phyloP scores from a whole-genome alignment of 371 early-diverging fungal genomes.

The Actinomortierella wolfii region DNA sequence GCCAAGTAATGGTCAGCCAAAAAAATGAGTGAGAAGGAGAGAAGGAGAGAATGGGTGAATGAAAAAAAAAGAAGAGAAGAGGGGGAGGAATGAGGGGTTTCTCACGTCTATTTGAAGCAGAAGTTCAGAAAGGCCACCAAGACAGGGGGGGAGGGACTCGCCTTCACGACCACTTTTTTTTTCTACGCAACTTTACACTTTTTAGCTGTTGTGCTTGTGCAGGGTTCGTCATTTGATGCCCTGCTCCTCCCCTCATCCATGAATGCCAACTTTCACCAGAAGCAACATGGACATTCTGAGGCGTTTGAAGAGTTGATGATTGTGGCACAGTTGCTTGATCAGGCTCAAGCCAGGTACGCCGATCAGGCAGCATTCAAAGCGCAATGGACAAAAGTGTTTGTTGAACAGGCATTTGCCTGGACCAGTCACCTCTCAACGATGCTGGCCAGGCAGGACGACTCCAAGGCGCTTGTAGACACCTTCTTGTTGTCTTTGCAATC shows the following conservation, averaged over 20 bases:
- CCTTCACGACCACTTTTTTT: neutral
- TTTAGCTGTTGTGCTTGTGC: neutral
- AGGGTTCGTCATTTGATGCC: neutral
- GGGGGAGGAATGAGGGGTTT: too few species aligned
- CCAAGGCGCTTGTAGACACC: too few species aligned
- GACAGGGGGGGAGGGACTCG: neutral
- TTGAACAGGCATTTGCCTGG: conserved; percentile 29
- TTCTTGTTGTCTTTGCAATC: too few species aligned
- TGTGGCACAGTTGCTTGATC: conserved; percentile 24
- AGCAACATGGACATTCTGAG: neutral
- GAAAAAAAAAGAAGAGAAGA: conserved; percentile 1
- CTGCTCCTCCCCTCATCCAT: conserved; percentile 7
- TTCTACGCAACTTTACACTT: conserved; percentile 2
- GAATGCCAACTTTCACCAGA: conserved; percentile 8
- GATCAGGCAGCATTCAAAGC: conserved; percentile 13
- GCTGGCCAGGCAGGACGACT: conserved; percentile 1
- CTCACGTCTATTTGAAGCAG: too few species aligned
- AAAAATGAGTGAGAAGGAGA: neutral
- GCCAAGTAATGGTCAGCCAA: too few species aligned
- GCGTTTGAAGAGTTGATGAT: conserved; percentile 24
- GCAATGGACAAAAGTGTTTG: conserved; percentile 22
- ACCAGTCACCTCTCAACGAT: conserved; percentile 21
- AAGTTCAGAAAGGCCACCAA: too few species aligned
- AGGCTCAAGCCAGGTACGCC: conserved; percentile 14
- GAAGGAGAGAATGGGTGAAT: neutral